A percentile compares a stretch with the other conserved stretches of the same genome.
Conservation (phyloP, 2,329 filamentous ascomycete species). For the Didymella pinodella region DNA sequence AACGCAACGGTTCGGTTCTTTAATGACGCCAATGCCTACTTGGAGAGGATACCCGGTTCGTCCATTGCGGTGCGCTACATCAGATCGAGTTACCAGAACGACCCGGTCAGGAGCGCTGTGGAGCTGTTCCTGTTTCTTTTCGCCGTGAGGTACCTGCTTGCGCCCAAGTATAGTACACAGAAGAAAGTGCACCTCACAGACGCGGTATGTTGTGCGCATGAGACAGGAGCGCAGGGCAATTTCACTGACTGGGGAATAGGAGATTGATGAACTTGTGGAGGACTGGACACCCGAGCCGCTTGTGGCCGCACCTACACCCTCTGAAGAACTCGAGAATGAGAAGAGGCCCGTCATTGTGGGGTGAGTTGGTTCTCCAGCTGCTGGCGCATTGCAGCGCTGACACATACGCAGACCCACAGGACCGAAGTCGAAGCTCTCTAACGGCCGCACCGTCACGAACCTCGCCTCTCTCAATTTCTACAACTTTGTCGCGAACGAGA, state of each 20-base stretch:
- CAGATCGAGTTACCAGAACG: constrained; percentile 96
- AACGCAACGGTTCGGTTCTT: constrained; percentile 62
- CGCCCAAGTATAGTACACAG: constrained; percentile 89
- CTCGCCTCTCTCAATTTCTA: constrained; percentile 97
- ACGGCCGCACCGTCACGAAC: constrained; percentile 89
- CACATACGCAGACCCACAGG: constrained; percentile 73
- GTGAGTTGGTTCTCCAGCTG: constrained; percentile 56
- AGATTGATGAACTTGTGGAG: constrained; percentile 95
- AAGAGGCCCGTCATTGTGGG: constrained; percentile 87
- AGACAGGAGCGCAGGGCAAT: background rate
- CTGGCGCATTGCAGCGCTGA: constrained; percentile 23
- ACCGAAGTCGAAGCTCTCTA: constrained; percentile 86
- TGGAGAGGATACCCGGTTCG: constrained; percentile 92
- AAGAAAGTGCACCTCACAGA: constrained; percentile 89
- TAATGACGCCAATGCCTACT: constrained; percentile 67
- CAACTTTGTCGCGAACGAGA: constrained; percentile 93
- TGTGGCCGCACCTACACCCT: constrained; percentile 73
- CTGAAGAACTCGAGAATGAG: constrained; percentile 84
- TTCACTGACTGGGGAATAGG: constrained; percentile 56
- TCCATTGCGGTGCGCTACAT: constrained; percentile 95
- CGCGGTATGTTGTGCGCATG: constrained; percentile 61
- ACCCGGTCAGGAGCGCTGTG: constrained; percentile 90
- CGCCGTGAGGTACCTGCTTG: constrained; percentile 90
- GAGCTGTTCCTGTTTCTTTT: constrained; percentile 95
- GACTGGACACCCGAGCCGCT: constrained; percentile 97